A percentile compares a stretch with the other conserved stretches of the same genome.
phyloP scores from a whole-genome alignment of 75 land plant genomes.

The Chamaecyparis obtusa region DNA sequence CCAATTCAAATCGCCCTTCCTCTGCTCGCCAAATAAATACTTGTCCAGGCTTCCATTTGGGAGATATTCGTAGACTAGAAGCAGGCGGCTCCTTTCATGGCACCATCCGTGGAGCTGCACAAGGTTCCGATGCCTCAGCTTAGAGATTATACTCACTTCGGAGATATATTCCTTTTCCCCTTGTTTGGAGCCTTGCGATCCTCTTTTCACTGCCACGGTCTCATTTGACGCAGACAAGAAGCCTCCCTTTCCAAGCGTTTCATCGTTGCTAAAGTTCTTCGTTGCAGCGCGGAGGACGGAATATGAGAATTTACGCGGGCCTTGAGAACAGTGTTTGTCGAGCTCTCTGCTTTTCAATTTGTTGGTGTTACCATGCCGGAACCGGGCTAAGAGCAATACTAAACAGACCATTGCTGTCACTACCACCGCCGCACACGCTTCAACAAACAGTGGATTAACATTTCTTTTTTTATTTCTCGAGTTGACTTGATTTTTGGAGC shows the following conservation, averaged over 20 bases:
- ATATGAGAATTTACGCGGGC: not conserved
- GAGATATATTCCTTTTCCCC: conserved; percentile 33
- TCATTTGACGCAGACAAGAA: not conserved
- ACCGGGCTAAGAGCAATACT: no score
- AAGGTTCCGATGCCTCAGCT: conserved; percentile 46
- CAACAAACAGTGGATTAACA: no score
- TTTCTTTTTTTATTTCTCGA: no score
- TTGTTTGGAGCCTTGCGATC: conserved; percentile 21
- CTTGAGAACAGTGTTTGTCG: no score
- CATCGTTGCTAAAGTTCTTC: conserved; percentile 2
- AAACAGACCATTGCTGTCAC: no score
- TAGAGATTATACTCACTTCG: conserved; percentile 42
- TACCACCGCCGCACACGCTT: no score
- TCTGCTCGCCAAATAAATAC: conserved; percentile 17
- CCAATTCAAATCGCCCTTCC: conserved; percentile 20
- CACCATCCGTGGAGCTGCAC: conserved; percentile 51
- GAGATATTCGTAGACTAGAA: conserved; percentile 32
- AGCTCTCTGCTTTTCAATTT: no score
- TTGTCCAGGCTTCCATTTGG: conserved; percentile 47
- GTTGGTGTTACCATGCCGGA: no score
- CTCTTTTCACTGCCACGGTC: conserved; percentile 20
- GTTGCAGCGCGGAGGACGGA: conserved; percentile 21
- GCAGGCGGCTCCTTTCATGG: conserved; percentile 14
- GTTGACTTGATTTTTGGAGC: no score
- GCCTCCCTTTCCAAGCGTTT: conserved; percentile 30